phyloP scores from a whole-genome alignment of 1,139 yeast genomes.

The Lipomyces yarrowii region DNA sequence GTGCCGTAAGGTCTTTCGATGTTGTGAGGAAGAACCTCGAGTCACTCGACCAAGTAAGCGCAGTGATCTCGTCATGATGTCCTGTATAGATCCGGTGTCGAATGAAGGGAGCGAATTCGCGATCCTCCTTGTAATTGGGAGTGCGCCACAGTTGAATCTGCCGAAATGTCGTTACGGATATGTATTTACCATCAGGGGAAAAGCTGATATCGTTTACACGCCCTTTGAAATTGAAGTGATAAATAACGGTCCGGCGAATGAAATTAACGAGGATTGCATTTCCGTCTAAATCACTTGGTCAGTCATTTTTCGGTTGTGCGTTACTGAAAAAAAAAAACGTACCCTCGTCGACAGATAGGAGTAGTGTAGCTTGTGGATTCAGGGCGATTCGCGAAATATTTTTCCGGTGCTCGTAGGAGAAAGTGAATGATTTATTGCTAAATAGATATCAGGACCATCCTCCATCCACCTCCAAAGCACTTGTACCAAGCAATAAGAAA shows the following conservation, averaged over 20 bases:
- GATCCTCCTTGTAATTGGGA: conserved; percentile 63
- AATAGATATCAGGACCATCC: not conserved
- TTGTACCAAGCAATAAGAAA: not conserved
- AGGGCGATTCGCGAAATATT: conserved; percentile 79
- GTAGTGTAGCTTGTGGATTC: conserved; percentile 76
- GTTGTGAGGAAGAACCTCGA: conserved; percentile 84
- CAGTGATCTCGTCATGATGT: conserved; percentile 79
- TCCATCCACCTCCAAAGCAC: not conserved
- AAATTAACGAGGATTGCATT: conserved; percentile 90
- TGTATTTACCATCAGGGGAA: conserved; percentile 84
- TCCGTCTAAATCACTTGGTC: conserved; percentile 56
- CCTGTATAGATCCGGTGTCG: conserved; percentile 91
- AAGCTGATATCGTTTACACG: conserved; percentile 72
- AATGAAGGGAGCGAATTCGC: conserved; percentile 95
- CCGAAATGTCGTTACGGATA: conserved; percentile 83
- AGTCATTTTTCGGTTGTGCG: not conserved
- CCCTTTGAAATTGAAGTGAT: conserved; percentile 91
- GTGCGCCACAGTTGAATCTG: conserved; percentile 94
- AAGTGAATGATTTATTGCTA: conserved; percentile 78
- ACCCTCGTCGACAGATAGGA: conserved; percentile 75
- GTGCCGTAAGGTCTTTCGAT: conserved; percentile 86
- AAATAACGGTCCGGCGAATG: conserved; percentile 81
- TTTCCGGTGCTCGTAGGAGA: conserved; percentile 89
- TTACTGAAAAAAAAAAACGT: not conserved
- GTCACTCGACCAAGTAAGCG: conserved; percentile 86